Evolutionary conservation across 805 yeast species (phyloP), one percentile per base, ranked within the genome.

Genomic region (Candida khao-thaluensis): DNA sequence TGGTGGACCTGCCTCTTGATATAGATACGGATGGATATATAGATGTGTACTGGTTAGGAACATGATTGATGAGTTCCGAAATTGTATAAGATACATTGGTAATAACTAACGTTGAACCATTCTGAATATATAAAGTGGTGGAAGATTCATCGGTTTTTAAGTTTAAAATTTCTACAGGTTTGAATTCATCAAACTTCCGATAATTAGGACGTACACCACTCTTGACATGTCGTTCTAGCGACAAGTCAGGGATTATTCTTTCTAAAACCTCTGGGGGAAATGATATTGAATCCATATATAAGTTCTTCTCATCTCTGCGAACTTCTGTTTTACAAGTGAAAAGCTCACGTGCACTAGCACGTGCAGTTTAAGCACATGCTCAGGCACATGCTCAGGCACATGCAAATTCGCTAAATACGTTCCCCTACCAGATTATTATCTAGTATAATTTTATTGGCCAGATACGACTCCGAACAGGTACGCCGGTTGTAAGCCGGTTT

Each of bases 191-290:
- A 52, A 81, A 78, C 23, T 72, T 70, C 31, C 96, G 74, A 35
- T 82, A 62, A 33, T 81, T 77, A 7, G 96, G 96, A 46, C 97
- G 79, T 16, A 83, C 54, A 0, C 93, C 91, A 14, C 79, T 65
- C 14, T 82, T 74, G 11, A 90, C 58, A 58, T 88, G 95, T 53
- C 95, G 75, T 55, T 85, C 84, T 30, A 90, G 68, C 4, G 91
- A 84, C 10, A 85, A 57, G 41, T 87, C 95, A 1, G 97, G 96
- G 2, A 95, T 87, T 25, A 90, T 76, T 37, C 93, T 68, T 1
- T 93, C 89, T 30, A 90, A 66, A 8, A 88, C 87, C 17, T 81
- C 84, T 0, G 96, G 91, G 1, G 93, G 82, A 57, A 89, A 88
- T 4, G 77, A 65, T 24, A 84, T 69, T 35, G 54, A 59, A 18